Evolutionary conservation across 2,329 filamentous ascomycete genomes (phyloP).

Genomic region (Pseudogymnoascus sp.): DNA sequence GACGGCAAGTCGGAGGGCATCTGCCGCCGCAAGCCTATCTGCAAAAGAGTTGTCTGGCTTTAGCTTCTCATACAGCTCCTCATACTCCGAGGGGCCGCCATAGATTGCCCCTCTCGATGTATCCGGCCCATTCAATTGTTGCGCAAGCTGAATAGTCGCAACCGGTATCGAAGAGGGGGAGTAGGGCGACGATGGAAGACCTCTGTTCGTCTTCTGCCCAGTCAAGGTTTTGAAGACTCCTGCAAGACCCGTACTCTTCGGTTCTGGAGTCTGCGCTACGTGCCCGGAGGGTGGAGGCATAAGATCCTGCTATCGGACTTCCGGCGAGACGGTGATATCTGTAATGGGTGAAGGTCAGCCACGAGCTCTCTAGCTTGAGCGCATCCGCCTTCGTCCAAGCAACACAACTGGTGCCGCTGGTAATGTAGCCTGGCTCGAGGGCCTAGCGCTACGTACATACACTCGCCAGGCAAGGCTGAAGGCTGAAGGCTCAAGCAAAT

Average conservation of each 20-base stretch:
- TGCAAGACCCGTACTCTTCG: slow-evolving; percentile 47
- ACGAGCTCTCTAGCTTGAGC: neutral
- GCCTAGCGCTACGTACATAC: neutral
- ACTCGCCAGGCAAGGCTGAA: neutral
- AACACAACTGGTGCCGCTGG: neutral
- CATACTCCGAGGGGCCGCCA: slow-evolving; percentile 44
- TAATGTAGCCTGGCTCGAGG: neutral
- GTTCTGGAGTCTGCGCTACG: slow-evolving; percentile 46
- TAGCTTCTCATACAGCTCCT: slow-evolving; percentile 47
- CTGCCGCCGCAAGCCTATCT: slow-evolving; percentile 51
- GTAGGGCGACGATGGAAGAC: slow-evolving; percentile 38
- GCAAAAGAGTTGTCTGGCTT: slow-evolving; percentile 41
- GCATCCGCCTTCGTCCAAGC: neutral
- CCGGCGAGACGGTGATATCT: slow-evolving; percentile 8
- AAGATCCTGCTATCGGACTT: slow-evolving; percentile 25
- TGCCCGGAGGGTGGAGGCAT: slow-evolving; percentile 56
- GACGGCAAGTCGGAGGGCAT: slow-evolving; percentile 47
- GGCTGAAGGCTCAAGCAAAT: neutral
- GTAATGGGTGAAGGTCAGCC: neutral
- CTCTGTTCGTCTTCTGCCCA: slow-evolving; percentile 44
- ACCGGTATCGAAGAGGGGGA: slow-evolving; percentile 31
- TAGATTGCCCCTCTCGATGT: slow-evolving; percentile 29
- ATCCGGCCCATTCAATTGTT: slow-evolving; percentile 35
- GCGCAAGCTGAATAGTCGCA: slow-evolving; percentile 35
- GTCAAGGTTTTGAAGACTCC: slow-evolving; percentile 58